Evolutionary conservation across 331 rosid genomes (phyloP).

Genomic region (Saraca asoca): DNA sequence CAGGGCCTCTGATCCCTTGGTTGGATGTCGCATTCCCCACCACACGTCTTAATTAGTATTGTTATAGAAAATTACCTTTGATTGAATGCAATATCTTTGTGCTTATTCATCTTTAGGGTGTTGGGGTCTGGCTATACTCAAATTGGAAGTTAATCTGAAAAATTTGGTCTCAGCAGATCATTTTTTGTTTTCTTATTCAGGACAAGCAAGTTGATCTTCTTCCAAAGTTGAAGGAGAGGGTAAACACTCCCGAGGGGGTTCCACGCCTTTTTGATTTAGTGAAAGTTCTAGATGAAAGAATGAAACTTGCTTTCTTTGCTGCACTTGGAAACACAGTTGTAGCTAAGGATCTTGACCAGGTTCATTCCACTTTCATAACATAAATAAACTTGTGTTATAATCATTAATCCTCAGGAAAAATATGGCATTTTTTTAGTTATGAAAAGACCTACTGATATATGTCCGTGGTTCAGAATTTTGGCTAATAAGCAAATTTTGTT

Average conservation of each 20-base stretch:
- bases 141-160: slow-evolving; percentile 15
- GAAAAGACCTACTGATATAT: not conserved
- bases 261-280: slow-evolving; percentile 87
- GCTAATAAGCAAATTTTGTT: not conserved
- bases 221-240: slow-evolving; percentile 59
- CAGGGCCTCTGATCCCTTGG: not conserved
- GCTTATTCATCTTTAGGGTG: slow-evolving; percentile 3
- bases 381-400: not conserved
- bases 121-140: not conserved
- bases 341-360: slow-evolving; percentile 93
- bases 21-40: not conserved
- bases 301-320: slow-evolving; percentile 91
- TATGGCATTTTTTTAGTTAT: not conserved
- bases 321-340: slow-evolving; percentile 77
- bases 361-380: slow-evolving; percentile 37
- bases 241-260: slow-evolving; percentile 84
- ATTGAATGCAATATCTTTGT: slow-evolving; percentile 10
- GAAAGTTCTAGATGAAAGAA: slow-evolving; percentile 74
- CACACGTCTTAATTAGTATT: not conserved
- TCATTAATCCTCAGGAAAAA: not conserved
- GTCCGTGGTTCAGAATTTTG: slow-evolving; percentile 1
- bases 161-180: not conserved
- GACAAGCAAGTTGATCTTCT: slow-evolving; percentile 79
- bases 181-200: slow-evolving; percentile 47
- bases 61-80: slow-evolving; percentile 8